Evolutionary conservation across 192 early-diverging fungal genomes (phyloP).

Genomic region (Radiomyces spectabilis): DNA sequence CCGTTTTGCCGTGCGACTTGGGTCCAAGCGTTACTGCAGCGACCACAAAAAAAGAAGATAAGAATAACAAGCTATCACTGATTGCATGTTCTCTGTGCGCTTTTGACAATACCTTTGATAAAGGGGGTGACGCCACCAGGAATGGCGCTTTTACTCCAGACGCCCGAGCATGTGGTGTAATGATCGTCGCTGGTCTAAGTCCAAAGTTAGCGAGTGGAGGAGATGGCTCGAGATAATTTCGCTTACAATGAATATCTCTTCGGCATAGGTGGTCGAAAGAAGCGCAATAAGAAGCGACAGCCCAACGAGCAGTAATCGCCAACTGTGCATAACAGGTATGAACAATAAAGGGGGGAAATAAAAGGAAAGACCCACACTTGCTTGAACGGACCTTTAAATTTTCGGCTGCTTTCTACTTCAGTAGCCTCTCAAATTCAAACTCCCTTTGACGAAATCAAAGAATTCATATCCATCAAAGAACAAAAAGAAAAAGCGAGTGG

Average conservation of each 20-base stretch:
- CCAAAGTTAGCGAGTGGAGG: too few species aligned
- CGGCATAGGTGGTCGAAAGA: neutral
- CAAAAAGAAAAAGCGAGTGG: too few species aligned
- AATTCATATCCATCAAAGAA: too few species aligned
- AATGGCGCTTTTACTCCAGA: constrained; percentile 27
- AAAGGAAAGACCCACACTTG: too few species aligned
- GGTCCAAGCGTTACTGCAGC: constrained; percentile 16
- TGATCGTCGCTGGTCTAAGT: constrained; percentile 22
- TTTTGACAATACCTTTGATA: constrained; percentile 19
- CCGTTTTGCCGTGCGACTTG: constrained; percentile 27
- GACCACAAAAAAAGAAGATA: neutral
- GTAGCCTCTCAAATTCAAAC: too few species aligned
- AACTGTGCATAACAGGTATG: too few species aligned
- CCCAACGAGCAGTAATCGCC: too few species aligned
- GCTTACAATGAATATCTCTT: neutral
- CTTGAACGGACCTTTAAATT: too few species aligned
- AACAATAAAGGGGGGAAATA: too few species aligned
- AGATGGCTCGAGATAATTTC: neutral
- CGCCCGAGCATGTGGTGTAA: constrained; percentile 21
- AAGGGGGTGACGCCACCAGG: constrained; percentile 28
- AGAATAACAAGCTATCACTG: neutral
- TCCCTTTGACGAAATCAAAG: too few species aligned
- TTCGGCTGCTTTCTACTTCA: too few species aligned
- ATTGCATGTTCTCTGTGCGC: neutral
- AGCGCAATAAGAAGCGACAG: too few species aligned